A percentile compares a stretch with the other conserved stretches of the same genome.
These are phyloP conservation scores for Celoporthe dispersa DNA, from an alignment of 2,329 filamentous ascomycete species.

Conservation along the genomic window DNA sequence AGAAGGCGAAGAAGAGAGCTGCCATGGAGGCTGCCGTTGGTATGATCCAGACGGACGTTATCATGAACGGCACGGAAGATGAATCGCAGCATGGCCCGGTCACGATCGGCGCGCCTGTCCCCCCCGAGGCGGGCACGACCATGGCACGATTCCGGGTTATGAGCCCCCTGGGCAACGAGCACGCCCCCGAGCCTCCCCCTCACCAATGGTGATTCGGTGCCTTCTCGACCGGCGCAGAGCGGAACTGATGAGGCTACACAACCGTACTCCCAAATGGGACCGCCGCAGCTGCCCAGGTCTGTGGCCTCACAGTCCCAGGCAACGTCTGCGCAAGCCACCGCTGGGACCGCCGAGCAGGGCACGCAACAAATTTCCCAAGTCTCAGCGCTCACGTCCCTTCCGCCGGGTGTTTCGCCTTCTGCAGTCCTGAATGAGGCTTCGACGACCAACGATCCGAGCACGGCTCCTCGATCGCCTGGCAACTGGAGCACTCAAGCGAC, in stretches of 20 bases:
- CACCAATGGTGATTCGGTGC: constrained; percentile 62
- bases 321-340: constrained; percentile 43
- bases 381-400: constrained; percentile 62
- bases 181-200: constrained; percentile 48
- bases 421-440: constrained; percentile 81
- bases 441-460: constrained; percentile 86
- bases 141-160: constrained; percentile 59
- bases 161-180: constrained; percentile 64
- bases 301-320: constrained; percentile 32
- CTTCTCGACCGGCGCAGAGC: constrained; percentile 56
- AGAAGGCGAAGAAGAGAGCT: constrained; percentile 66
- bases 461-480: constrained; percentile 62
- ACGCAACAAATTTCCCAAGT: constrained; percentile 65
- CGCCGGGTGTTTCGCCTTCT: constrained; percentile 61
- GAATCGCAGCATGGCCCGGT: constrained; percentile 48
- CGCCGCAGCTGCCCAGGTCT: constrained; percentile 48
- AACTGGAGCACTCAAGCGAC: constrained; percentile 73
- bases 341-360: constrained; percentile 42
- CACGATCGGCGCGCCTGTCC: constrained; percentile 67
- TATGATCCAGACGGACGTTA: constrained; percentile 43
- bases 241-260: constrained; percentile 55
- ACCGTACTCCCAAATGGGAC: constrained; percentile 55
- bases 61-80: constrained; percentile 11
- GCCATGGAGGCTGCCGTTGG: constrained; percentile 61
- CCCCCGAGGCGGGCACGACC: constrained; percentile 53